Evolutionary conservation across 257 asterid genomes (phyloP), one percentile per base, ranked within the genome.

Genomic region (Hygrophila difformis): DNA sequence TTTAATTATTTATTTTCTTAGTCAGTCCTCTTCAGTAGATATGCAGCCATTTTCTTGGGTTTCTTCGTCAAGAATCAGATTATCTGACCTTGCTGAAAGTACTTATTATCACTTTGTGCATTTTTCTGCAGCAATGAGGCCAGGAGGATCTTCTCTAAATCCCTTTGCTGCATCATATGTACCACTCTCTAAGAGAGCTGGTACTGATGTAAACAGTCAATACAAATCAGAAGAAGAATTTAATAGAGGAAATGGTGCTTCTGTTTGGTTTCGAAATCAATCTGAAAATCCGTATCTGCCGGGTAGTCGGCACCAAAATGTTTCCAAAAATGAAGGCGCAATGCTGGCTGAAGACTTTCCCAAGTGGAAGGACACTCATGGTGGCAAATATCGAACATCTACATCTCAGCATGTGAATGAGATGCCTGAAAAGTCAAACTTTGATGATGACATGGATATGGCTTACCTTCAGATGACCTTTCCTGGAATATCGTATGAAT

Each of bases 141-240:
- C 74, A 13, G 77, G 81, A 54, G 9, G 70, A 37, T 81, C 96
- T 36, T 49, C 87, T 44, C 57, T 87, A 62, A 82, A 87, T 53
- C 94, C 97, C 20, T 67, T 71, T 64, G 97, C 97, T 52, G 76
- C 79, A 51, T 65, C 93, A 19, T 87, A 87, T 13, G 68, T 87
- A 43, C 97, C 97, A 7, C 68, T 87, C 55, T 75, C 68, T 43
- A 71, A 60, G 69, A 78, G 93, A 61, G 81, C 45, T 47, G 64
- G 21, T 44, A 31, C 60, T 57, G 74, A 67, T 56, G 63, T 33
- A 46, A 58, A 57, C 56, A 57, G 43, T 44, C 75, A 53, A 51
- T 51, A 52, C 15, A 64, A 43, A 59, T 21, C 56, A 53, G 54
- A 53, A 22, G 57, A 45, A 34, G 74, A 60, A 29, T 33, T 44